phyloP scores from a whole-genome alignment of 345 rosid species.

The Zanthoxylum bungeanum region DNA sequence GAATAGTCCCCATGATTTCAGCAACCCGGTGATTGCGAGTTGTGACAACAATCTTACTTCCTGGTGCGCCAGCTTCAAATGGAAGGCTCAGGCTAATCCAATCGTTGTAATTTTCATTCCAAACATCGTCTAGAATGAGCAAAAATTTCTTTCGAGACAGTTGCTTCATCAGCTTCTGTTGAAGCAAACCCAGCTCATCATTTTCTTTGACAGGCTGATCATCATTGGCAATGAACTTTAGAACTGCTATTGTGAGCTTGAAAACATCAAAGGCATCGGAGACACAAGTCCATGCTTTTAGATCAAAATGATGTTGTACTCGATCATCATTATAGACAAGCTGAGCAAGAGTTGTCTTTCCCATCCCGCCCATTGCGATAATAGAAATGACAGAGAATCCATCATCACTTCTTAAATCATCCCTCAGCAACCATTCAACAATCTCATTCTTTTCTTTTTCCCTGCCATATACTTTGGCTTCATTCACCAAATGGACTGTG shows the following conservation, averaged over 20 bases:
- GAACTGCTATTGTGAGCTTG: background rate
- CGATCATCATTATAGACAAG: conserved; percentile 19
- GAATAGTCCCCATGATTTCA: conserved; percentile 16
- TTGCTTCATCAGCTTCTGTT: background rate
- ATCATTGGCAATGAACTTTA: background rate
- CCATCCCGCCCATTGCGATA: conserved; percentile 19
- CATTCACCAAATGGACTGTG: background rate
- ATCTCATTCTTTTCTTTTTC: conserved; percentile 23
- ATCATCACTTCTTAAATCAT: background rate
- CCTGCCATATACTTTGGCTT: conserved; percentile 20
- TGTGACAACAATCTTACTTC: conserved; percentile 45
- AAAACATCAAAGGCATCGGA: conserved; percentile 15
- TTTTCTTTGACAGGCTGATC: background rate
- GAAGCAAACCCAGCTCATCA: conserved; percentile 12
- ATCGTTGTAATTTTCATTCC: conserved; percentile 31
- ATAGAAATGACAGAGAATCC: conserved; percentile 18
- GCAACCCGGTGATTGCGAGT: conserved; percentile 36
- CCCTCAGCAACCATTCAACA: background rate
- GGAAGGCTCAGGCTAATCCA: conserved; percentile 33
- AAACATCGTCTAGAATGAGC: conserved; percentile 38
- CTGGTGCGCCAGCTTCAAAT: conserved; percentile 23
- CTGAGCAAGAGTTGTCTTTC: conserved; percentile 32
- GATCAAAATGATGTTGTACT: conserved; percentile 13
- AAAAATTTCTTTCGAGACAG: conserved; percentile 35
- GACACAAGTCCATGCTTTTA: conserved; percentile 21